A percentile compares a stretch with the other conserved stretches of the same genome.
phyloP scores from a whole-genome alignment of 2,329 filamentous ascomycete genomes.

The Trichoderma cornu-damae region DNA sequence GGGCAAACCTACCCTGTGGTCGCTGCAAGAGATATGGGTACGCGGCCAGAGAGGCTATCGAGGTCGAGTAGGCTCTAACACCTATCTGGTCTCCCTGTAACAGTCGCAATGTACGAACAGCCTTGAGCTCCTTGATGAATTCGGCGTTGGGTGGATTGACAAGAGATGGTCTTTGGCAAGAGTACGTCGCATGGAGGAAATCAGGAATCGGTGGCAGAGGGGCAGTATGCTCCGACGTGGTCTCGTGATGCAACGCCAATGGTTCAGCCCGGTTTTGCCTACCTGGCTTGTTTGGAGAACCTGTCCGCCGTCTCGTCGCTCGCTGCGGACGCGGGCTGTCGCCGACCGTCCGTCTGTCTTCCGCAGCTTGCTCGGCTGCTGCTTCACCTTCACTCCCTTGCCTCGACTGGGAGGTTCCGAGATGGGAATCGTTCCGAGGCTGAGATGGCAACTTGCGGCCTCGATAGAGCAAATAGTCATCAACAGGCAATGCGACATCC shows the following conservation, averaged over 20 bases:
- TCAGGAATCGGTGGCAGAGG: slow-evolving; percentile 61
- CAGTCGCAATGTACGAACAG: slow-evolving; percentile 65
- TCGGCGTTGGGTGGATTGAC: slow-evolving; percentile 62
- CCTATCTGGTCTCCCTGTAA: slow-evolving; percentile 73
- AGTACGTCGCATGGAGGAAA: slow-evolving; percentile 59
- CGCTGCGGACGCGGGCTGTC: background rate
- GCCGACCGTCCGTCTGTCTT: slow-evolving; percentile 14
- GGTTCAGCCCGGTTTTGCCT: slow-evolving; percentile 22
- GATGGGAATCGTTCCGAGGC: background rate
- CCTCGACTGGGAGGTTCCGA: background rate
- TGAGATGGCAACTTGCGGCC: slow-evolving; percentile 34
- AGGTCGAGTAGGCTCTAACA: slow-evolving; percentile 78
- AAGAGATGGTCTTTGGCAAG: slow-evolving; percentile 75
- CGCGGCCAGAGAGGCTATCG: slow-evolving; percentile 76
- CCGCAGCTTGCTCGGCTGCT: background rate
- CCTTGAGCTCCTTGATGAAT: slow-evolving; percentile 70
- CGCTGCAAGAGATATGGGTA: slow-evolving; percentile 57
- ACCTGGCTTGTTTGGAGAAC: background rate
- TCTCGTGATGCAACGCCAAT: slow-evolving; percentile 54
- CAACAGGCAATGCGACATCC: slow-evolving; percentile 42
- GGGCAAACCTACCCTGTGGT: slow-evolving; percentile 34
- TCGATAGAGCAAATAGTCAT: slow-evolving; percentile 51
- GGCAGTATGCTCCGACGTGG: slow-evolving; percentile 73
- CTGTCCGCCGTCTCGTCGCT: slow-evolving; percentile 2
- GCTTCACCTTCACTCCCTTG: background rate